Percentiles rank a stretch among this genome's conserved stretches.
phyloP scores from a whole-genome alignment of 2,329 filamentous ascomycete species.

The Aureobasidium pullulans region DNA sequence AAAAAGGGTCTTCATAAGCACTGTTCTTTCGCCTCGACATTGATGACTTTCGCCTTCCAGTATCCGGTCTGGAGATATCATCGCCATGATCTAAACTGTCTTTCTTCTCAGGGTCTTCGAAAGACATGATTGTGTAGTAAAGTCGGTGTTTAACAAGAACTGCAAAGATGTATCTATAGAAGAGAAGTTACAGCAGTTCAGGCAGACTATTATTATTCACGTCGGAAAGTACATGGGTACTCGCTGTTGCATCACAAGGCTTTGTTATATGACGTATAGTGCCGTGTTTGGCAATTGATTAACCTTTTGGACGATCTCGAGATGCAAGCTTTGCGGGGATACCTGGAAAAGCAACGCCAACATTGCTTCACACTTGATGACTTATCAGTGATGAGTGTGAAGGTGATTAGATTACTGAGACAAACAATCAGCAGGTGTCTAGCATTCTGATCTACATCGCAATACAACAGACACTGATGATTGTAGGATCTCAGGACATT shows the following conservation, averaged over 20 bases:
- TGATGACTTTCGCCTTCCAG: neutral
- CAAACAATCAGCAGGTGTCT: neutral
- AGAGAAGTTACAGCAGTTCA: neutral
- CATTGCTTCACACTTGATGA: neutral
- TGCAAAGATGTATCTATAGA: neutral
- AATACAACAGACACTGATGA: neutral
- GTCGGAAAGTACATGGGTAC: neutral
- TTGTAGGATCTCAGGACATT: too few relatives aligned
- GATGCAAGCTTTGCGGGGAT: neutral
- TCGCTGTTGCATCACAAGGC: neutral
- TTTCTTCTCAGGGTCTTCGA: neutral
- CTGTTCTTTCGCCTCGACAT: conserved; percentile 10
- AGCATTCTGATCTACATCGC: neutral
- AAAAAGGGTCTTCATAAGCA: conserved; percentile 1
- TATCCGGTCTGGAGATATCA: neutral
- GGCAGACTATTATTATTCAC: neutral
- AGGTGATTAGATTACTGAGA: too few relatives aligned
- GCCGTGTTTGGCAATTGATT: neutral
- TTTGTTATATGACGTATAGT: neutral
- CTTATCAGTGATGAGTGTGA: too few relatives aligned
- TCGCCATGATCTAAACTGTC: neutral
- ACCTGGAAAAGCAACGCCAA: conserved; percentile 4
- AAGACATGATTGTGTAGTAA: neutral
- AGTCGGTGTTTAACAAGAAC: neutral
- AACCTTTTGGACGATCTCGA: neutral